Evolutionary conservation across 2,329 filamentous ascomycete species (phyloP), one percentile per base, ranked within the genome.

Genomic region (Apiospora malaysiana): DNA sequence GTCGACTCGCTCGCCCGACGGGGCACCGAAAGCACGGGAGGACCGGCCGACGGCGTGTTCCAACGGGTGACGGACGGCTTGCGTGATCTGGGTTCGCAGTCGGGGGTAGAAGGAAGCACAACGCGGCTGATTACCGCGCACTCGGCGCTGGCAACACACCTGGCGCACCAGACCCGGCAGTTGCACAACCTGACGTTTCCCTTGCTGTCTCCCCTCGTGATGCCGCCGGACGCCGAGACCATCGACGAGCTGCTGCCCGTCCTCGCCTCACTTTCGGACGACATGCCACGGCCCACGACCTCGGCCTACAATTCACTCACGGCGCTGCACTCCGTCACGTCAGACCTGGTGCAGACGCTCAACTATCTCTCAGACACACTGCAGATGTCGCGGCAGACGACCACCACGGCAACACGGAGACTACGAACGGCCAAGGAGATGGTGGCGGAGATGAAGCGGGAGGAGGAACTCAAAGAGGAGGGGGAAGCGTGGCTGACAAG

Each of bases 341-440:
- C 89, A 37, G 92, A 94, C 73, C 84, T 95, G 40, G 89, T 95
- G 10, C 89, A 94, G 77, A 93, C 94, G 8, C 88, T 99, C 66
- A 94, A 94, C 76, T 92, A 94, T 75, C 86, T 99, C 5, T 94
- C 93, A 8, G 96, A 99, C 80, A 95, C 94, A 4, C 86, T 99
- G 45, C 95, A 98, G 81, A 97, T 98, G 92, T 94, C 93, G 43
- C 91, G 94, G 16, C 95, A 98, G 81, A 93, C 93, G 0, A 96
- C 94, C 0, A 92, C 91, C 3, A 92, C 92, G 12, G 96, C 95
- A 1, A 91, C 92, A 2, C 87, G 96, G 70, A 89, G 94, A 63
- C 84, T 99, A 68, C 92, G 92, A 75, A 93, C 90, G 46, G 94
- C 94, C 8, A 93, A 92, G 76, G 95, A 97, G 79, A 89, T 97